Conservation (phyloP, 805 yeast species). For the Teunomyces lycoperdinae region DNA sequence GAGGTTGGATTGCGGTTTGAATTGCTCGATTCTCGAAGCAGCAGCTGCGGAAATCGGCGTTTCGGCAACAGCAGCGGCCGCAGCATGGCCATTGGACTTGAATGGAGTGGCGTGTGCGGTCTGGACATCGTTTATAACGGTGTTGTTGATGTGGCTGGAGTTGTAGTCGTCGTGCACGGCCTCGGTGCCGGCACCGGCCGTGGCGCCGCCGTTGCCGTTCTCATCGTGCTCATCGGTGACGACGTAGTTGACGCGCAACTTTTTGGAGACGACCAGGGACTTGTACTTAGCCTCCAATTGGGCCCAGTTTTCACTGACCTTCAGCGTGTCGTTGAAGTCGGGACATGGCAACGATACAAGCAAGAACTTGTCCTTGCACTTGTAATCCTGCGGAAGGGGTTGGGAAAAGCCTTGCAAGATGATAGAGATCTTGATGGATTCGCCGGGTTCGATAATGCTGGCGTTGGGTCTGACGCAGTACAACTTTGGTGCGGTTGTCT, state of each 20-base stretch:
- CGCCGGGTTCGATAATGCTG: conserved; percentile 72
- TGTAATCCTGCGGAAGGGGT: conserved; percentile 70
- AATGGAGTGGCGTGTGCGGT: conserved; percentile 13
- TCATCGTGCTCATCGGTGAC: conserved; percentile 22
- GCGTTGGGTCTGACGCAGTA: conserved; percentile 97
- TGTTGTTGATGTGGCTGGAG: conserved; percentile 10
- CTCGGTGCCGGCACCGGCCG: conserved; percentile 9
- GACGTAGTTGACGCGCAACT: conserved; percentile 60
- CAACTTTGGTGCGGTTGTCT: conserved; percentile 95
- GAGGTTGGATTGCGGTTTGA: conserved; percentile 10
- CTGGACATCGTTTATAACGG: conserved; percentile 8
- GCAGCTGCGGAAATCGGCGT: conserved; percentile 10
- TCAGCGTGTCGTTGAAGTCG: conserved; percentile 49
- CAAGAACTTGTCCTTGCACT: conserved; percentile 89
- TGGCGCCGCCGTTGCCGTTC: conserved; percentile 17
- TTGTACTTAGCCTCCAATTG: conserved; percentile 60
- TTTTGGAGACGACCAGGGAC: conserved; percentile 56
- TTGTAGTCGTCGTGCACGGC: conserved; percentile 13
- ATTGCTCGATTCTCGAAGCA: conserved; percentile 7
- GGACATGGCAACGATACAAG: conserved; percentile 83
- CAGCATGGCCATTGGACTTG: conserved; percentile 7
- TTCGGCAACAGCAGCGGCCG: conserved; percentile 14
- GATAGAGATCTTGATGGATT: conserved; percentile 68
- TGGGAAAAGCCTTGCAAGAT: conserved; percentile 80
- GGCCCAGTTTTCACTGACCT: conserved; percentile 74